Percentiles rank a stretch among this genome's conserved stretches.
These are phyloP conservation scores for Castanea crenata DNA, from an alignment of 306 rosid genomes.

Conservation along the genomic window DNA sequence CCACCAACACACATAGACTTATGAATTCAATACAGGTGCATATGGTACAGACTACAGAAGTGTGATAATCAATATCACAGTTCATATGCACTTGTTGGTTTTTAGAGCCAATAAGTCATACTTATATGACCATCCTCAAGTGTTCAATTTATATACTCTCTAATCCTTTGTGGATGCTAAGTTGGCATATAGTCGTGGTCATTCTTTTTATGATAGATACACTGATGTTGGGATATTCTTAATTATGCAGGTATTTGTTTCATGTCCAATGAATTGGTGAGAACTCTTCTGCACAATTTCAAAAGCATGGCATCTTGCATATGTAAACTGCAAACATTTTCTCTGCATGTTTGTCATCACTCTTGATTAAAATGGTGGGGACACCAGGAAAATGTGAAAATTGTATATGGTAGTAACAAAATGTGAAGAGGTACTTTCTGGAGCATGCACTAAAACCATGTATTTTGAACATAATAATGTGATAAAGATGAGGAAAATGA, in stretches of 20 bases:
- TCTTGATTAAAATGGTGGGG: not conserved
- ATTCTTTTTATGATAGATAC: not conserved
- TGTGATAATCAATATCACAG: not conserved
- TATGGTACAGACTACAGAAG: not conserved
- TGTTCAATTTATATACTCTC: not conserved
- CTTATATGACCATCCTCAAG: not conserved
- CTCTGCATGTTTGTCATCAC: not conserved
- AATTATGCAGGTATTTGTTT: constrained; percentile 77
- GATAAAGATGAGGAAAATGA: not conserved
- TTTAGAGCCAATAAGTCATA: not conserved
- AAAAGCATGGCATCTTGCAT: not conserved
- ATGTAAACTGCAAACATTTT: not conserved
- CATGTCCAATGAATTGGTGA: constrained; percentile 96
- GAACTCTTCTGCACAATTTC: constrained; percentile 21
- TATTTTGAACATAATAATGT: not conserved
- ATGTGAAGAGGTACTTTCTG: not conserved
- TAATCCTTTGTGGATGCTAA: not conserved
- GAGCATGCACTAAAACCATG: not conserved
- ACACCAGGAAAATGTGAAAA: not conserved
- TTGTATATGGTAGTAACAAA: not conserved
- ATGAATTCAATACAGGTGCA: not conserved
- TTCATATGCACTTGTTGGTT: not conserved
- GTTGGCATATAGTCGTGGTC: not conserved
- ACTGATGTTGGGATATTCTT: constrained; percentile 35
- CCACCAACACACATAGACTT: not conserved